Conservation (phyloP, 495 filamentous ascomycete genomes). For the Penicillium bovifimosum region DNA sequence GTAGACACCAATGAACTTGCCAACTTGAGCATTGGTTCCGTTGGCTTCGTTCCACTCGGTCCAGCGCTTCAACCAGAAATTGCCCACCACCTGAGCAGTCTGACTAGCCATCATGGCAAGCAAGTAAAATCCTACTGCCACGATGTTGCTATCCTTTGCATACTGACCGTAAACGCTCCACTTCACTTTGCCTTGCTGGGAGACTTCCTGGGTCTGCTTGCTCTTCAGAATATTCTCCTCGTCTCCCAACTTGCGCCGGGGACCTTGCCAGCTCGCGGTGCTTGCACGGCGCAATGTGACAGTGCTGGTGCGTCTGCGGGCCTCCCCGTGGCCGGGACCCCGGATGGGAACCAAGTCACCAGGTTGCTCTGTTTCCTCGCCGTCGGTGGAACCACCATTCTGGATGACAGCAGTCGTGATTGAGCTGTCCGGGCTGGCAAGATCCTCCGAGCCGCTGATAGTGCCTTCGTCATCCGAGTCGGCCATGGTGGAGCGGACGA, state of each 20-base stretch:
- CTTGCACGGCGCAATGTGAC: conserved; percentile 82
- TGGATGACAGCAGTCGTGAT: conserved; percentile 50
- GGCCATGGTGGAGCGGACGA: conserved; percentile 72
- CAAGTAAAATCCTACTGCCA: conserved; percentile 77
- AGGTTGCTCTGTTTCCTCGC: conserved; percentile 69
- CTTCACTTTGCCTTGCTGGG: conserved; percentile 94
- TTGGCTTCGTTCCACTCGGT: conserved; percentile 66
- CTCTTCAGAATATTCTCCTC: conserved; percentile 76
- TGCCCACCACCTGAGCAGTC: conserved; percentile 72
- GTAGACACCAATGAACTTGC: conserved; percentile 91
- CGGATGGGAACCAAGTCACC: conserved; percentile 67
- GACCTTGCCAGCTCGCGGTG: conserved; percentile 81
- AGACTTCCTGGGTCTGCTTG: conserved; percentile 78
- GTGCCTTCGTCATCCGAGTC: conserved; percentile 57
- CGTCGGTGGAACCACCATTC: conserved; percentile 49
- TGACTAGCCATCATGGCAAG: conserved; percentile 72
- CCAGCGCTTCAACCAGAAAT: conserved; percentile 92
- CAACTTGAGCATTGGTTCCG: conserved; percentile 66
- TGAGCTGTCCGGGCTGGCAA: conserved; percentile 46
- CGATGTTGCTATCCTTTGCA: conserved; percentile 85
- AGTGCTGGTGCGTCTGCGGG: conserved; percentile 58
- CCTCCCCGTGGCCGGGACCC: conserved; percentile 32
- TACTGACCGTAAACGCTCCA: conserved; percentile 89
- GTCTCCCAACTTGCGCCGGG: conserved; percentile 74
- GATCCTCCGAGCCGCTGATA: conserved; percentile 48